These are phyloP conservation scores for Phyllachora maydis DNA, from an alignment of 2,329 filamentous ascomycete species.

Conservation along the genomic window DNA sequence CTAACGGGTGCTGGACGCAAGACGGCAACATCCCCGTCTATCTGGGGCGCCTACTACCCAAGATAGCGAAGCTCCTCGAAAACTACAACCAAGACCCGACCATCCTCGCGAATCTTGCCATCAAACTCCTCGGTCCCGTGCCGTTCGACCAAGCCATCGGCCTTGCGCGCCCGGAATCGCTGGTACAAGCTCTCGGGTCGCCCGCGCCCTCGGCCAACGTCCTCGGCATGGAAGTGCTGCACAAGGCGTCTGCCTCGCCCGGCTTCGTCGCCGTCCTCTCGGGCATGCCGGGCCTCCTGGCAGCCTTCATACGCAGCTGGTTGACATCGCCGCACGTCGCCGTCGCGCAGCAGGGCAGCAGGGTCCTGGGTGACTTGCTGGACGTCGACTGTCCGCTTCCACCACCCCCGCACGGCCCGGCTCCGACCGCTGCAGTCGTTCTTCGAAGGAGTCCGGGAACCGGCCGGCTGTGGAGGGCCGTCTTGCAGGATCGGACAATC, in stretches of 20 bases:
- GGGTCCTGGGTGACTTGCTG: constrained; percentile 29
- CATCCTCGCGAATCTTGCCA: constrained; percentile 27
- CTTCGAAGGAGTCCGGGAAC: constrained; percentile 22
- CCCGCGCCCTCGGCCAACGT: constrained; percentile 33
- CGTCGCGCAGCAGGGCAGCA: constrained; percentile 30
- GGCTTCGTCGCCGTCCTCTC: constrained; percentile 27
- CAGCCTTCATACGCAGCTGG: constrained; percentile 28
- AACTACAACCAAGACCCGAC: constrained; percentile 27
- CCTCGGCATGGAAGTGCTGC: constrained; percentile 32
- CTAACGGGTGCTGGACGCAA: no score
- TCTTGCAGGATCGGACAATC: constrained; percentile 21
- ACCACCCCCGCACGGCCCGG: constrained; percentile 6
- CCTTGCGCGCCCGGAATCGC: constrained; percentile 25
- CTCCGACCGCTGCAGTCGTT: constrained; percentile 9
- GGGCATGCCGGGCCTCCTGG: constrained; percentile 24
- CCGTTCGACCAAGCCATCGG: constrained; percentile 27
- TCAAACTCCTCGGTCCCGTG: constrained; percentile 33
- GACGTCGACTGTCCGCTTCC: constrained; percentile 28
- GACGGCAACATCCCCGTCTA: constrained; percentile 30
- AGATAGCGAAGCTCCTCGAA: constrained; percentile 29
- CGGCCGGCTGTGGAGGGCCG: constrained; percentile 26
- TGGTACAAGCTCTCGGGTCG: constrained; percentile 30
- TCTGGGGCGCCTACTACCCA: constrained; percentile 29
- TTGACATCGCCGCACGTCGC: constrained; percentile 28
- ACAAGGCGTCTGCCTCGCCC: constrained; percentile 28